Evolutionary conservation across 2,329 filamentous ascomycete genomes (phyloP), one percentile per base, ranked within the genome.

Genomic region (Pyrenophora teres): DNA sequence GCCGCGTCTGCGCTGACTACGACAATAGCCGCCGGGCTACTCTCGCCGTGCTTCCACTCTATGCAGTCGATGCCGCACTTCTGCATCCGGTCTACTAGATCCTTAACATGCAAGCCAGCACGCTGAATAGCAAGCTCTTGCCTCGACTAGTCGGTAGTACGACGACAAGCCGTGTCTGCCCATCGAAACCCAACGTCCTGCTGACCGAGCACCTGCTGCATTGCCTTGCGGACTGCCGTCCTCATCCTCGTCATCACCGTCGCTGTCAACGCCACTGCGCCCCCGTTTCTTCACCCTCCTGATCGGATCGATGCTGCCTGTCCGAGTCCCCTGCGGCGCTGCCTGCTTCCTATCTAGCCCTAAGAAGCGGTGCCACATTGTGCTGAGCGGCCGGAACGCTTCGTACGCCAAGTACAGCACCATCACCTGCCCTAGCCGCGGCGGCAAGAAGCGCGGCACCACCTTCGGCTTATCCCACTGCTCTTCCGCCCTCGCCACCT

Each of bases 381-480:
- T 16, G 3, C 55, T 49, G 13, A 54, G 48, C 12, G 56, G 42
- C 27, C 54, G 8, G n/a, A 36, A 36, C 33, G 33, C n/a, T 10
- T 36, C 15, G 49, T 65, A 60, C 13, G 31, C 50, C 10, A 63
- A 54, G 50, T 63, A 64, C 9, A 64, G 4, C 1, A 44, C 56
- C 15, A 67, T 50, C 9, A 67, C 44, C 57, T 66, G 23, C 15
- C 54, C 50, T 16, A 64, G 48, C 45, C 46, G 42, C 46, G n/a
- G 59, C 12, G 37, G 62, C n/a, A 66, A 50, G 52, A 65, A 67
- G 36, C 57, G 50, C 21, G 35, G 63, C 32, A 65, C 51, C 1
- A 67, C 50, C 63, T 65, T 67, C 4, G 38, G 62, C 50, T 57
- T 61, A 21, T 65, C 53, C 35, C 41, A 55, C 43, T 64, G 40